Evolutionary conservation across 2,329 filamentous ascomycete species (phyloP), one percentile per base, ranked within the genome.

Genomic region (Rosellinia necatrix): DNA sequence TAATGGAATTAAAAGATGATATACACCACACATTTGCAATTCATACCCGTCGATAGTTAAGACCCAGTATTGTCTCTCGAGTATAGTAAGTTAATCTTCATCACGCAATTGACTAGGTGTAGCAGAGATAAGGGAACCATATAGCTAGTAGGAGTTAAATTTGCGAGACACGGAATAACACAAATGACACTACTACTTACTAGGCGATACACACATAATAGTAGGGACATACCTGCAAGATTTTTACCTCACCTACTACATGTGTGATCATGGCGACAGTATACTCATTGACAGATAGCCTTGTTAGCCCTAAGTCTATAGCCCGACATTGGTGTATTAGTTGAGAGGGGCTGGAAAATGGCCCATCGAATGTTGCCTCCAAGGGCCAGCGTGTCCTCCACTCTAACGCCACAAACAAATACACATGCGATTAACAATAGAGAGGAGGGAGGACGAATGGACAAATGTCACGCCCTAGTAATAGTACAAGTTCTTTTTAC

Each of bases 401-500:
- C 49, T 37, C 43, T 24, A 56, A 56, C 34, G 27, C 24, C 42
- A 35, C 15, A 22, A 30, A 52, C 17, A 38, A 35, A 48, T 49
- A 35, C 38, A 32, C 19, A 30, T 15, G 43, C 19, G 27, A 46
- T 35, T 3, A 56, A 42, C 4, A 27, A 29, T 27, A 15, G 27
- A 35, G 37, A 49, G 15, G 27, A 17, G 38, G 53, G 22, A 17
- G 30, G 40, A 41, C 6, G 38, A 41, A 21, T 34, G 19, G 35
- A 15, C 12, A 25, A 43, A 29, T n/a, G 34, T 50, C 37, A 51
- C 42, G 38, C 27, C 35, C 48, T 34, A 24, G 17, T 53, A 50
- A 57, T 51, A 38, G 27, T 54, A 53, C 44, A 52, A 32, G 12
- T 46, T 48, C 9, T 19, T 46, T 30, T 53, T 50, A 30, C 29